Evolutionary conservation across 257 asterid species (phyloP), one percentile per base, ranked within the genome.

Genomic region (Jasminum sambac): DNA sequence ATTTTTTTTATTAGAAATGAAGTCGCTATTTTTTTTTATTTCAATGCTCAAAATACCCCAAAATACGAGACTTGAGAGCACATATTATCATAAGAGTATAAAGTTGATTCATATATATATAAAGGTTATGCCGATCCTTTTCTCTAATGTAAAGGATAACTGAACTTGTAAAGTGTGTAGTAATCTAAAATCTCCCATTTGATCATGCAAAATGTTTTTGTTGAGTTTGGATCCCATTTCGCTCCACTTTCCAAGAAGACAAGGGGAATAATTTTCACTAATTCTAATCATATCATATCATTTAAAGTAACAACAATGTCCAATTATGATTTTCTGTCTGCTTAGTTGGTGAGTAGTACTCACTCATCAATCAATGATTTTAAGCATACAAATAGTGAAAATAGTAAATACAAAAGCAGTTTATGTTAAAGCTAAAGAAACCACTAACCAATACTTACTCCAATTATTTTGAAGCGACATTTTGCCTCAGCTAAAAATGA

Each of bases 251-350:
- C 72, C 26, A 14, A 34, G 12, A 46, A 70, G 42, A 52, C 36
- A 67, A 2, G 39, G 14, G 63, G 57, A 11, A 14, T 43, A 43
- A 13, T 43, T 43, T 43, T 43, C 17, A 43, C 23, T 46, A 16
- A 46, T 46, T 46, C 23, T 58, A 66, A 70, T 67, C 76, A 71
- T 60, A 59, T 57, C 48, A 67, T 48, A 77, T 77, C 44, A 7
- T 65, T 76, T 66, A 60, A 25, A 60, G 77, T 61, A 48, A 61
- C 40, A 58, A 44, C 76, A 66, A 64, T 62, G 70, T 57, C 72
- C 80, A 71, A 70, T 76, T 25, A 65, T 76, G 72, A 70, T 16
- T 69, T 52, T n/a, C 26, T 52, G 60, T 52, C 60, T 52, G 60
- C 13, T 52, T 52, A 19, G 60, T 52, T 52, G 60, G 10, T 50